A percentile compares a stretch with the other conserved stretches of the same genome.
Evolutionary conservation across 176 grass and related monocot genomes (phyloP).

Genomic region (Triticum aestivum): IWGSC_CS_RefSeq_v2.1 NC_057801.1:114706364-114706863

Average conservation of each 20-base stretch:
- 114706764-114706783: not conserved
- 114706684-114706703: not conserved
- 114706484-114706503: not conserved
- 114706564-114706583: not conserved
- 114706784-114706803: constrained; percentile 20
- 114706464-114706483: not conserved
- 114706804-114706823: constrained; percentile 24
- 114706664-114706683: constrained; percentile 1
- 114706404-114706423: too few species aligned
- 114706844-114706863: not conserved
- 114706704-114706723: not conserved
- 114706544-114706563: not conserved
- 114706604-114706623: not conserved
- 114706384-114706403: too few species aligned
- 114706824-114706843: not conserved
- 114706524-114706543: constrained; percentile 30
- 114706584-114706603: not conserved
- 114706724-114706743: not conserved
- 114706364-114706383: too few species aligned
- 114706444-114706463: too few species aligned
- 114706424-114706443: too few species aligned
- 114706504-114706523: constrained; percentile 14
- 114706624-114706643: not conserved
- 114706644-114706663: not conserved
- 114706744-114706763: not conserved